Base-by-base conservation (phyloP, 1,284 basidiomycete species). In the Cutaneotrichosporon spelunceum region DNA sequence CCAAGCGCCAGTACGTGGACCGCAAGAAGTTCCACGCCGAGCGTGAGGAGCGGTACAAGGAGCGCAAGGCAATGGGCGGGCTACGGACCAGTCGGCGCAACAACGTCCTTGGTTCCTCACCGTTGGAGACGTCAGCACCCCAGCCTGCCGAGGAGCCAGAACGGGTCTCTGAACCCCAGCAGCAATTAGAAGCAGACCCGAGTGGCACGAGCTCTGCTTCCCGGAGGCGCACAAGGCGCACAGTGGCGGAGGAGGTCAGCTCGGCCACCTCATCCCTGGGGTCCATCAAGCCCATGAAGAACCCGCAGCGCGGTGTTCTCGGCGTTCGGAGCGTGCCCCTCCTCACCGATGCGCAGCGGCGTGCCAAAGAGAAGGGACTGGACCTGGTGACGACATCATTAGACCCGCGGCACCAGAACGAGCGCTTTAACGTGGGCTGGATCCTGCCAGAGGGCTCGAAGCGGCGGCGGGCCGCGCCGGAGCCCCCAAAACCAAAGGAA, bases 351-450 rank as follows among this genome's bases (percentile, higher is more conserved):
- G 73, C 66, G 54, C 79, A 79, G 62, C 66, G 77, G 50, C 64
- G 78, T 4, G 71, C 73, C 60, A 70, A 71, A 50, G 73, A 77
- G 57, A 63, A 56, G 53, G 48, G 56, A 16, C 57, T 76, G 58
- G 73, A 73, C 29, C 64, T 77, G 83, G 64, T 75, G 1, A 87
- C 91, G 3, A 82, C 87, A 8, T 81, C 86, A 45, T 85, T 96
- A 24, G 88, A 88, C 70, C 82, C 83, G 50, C 83, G 84, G 65
- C 85, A 85, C 59, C 88, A 88, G 42, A 96, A 95, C 82, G 85
- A 82, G 72, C 81, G 88, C 78, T 96, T 95, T 79, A 87, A 96
- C 66, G 81, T 83, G 23, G 93, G 93, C 2, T 96, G 93, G 93
- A 91, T 95, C 19, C 79, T 95, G 19, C 90, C 91, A 10, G 81